These are phyloP conservation scores for Cordyceps cateniannulata DNA, from an alignment of 2,329 filamentous ascomycete genomes.

Conservation along the genomic window DNA sequence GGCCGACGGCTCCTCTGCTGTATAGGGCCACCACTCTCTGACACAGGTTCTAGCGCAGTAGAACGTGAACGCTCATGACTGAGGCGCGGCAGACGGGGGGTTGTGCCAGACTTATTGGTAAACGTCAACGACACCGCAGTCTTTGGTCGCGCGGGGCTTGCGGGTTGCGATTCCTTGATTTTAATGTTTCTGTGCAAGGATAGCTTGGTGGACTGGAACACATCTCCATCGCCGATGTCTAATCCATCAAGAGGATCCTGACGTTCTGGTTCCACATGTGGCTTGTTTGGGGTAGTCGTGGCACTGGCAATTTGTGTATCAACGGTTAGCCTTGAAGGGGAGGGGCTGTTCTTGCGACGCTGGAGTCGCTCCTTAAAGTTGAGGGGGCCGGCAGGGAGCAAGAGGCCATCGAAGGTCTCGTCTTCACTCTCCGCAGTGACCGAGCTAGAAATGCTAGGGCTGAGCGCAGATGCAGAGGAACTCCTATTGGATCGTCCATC, in stretches of 20 bases:
- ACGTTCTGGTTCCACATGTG: slow-evolving; percentile 37
- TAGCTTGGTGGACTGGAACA: slow-evolving; percentile 73
- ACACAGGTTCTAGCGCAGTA: slow-evolving; percentile 78
- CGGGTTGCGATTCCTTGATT: slow-evolving; percentile 64
- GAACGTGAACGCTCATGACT: slow-evolving; percentile 65
- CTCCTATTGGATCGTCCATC: slow-evolving; percentile 75
- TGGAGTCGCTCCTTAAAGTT: slow-evolving; percentile 76
- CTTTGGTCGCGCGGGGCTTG: slow-evolving; percentile 65
- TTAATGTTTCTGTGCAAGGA: slow-evolving; percentile 89
- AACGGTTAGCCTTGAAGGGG: slow-evolving; percentile 41
- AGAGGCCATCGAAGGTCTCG: slow-evolving; percentile 82
- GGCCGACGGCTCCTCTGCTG: slow-evolving; percentile 53
- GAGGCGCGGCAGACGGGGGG: slow-evolving; percentile 74
- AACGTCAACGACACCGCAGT: slow-evolving; percentile 85
- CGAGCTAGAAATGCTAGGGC: slow-evolving; percentile 86
- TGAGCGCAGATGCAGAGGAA: slow-evolving; percentile 82
- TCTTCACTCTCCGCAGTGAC: slow-evolving; percentile 91
- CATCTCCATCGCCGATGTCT: slow-evolving; percentile 77
- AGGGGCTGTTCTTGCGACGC: slow-evolving; percentile 58
- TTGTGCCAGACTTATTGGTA: slow-evolving; percentile 63
- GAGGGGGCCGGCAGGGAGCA: slow-evolving; percentile 76
- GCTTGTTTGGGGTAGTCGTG: slow-evolving; percentile 22
- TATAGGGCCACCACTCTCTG: slow-evolving; percentile 75
- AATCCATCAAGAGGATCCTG: slow-evolving; percentile 84
- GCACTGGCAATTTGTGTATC: slow-evolving; percentile 24